Evolutionary conservation across 2,329 filamentous ascomycete genomes (phyloP).

Genomic region (Alternaria solani): DNA sequence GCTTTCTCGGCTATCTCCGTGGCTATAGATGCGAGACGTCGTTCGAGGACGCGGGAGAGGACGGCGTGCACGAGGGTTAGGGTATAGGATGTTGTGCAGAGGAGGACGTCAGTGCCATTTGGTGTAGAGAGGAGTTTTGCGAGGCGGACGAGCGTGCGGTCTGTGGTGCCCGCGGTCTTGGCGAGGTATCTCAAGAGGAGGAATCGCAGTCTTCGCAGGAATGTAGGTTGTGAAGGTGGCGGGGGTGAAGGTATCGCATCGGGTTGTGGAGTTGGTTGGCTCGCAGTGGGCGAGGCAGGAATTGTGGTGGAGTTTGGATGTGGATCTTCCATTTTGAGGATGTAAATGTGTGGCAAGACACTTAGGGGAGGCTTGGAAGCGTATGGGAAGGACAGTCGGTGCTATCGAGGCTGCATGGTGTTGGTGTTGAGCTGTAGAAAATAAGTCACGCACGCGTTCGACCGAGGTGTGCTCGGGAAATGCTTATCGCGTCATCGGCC

Average conservation of each 20-base stretch:
- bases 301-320: constrained; percentile 34
- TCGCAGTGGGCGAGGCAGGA: constrained; percentile 23
- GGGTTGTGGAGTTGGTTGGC: constrained; percentile 15
- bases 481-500: constrained; percentile 13
- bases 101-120: constrained; percentile 50
- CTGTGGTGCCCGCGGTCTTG: constrained; percentile 35
- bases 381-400: not conserved
- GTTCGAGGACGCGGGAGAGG: constrained; percentile 49
- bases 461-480: constrained; percentile 19
- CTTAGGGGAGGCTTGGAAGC: not conserved
- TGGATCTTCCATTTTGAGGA: constrained; percentile 25
- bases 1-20: constrained; percentile 50
- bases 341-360: not conserved
- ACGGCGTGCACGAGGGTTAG: constrained; percentile 53
- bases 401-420: constrained; percentile 12
- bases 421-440: not conserved
- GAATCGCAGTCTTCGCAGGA: constrained; percentile 25
- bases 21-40: constrained; percentile 47
- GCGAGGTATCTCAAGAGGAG: constrained; percentile 28
- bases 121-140: constrained; percentile 51
- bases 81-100: constrained; percentile 56
- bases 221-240: constrained; percentile 12
- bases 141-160: constrained; percentile 46
- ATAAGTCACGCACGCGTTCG: constrained; percentile 7
- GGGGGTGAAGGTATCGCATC: constrained; percentile 16